Conservation (phyloP, 495 filamentous ascomycete genomes). For the Neurospora sp. region DNA sequence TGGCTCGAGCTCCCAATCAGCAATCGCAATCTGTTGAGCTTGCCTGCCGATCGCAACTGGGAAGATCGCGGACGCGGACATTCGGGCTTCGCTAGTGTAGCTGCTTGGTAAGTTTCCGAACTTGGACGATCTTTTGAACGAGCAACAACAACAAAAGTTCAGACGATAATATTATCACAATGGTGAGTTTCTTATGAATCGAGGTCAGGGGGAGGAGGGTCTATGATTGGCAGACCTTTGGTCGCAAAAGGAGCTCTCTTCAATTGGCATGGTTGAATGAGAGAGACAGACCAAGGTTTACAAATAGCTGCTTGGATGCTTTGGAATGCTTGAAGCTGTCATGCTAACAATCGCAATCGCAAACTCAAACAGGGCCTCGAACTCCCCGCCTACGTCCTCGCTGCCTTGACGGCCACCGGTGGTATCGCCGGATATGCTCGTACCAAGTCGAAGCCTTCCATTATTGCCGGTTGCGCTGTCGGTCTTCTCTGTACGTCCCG, state of each 20-base stretch:
- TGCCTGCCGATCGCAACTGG: background rate
- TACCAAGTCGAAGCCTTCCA: constrained; percentile 76
- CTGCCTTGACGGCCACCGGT: constrained; percentile 72
- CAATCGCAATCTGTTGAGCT: background rate
- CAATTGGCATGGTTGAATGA: no score
- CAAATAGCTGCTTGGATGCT: background rate
- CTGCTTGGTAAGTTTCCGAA: background rate
- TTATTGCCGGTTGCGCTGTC: constrained; percentile 73
- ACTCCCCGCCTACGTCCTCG: constrained; percentile 59
- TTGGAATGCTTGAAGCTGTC: background rate
- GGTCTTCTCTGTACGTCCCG: constrained; percentile 46
- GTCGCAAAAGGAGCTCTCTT: no score
- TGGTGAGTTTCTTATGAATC: no score
- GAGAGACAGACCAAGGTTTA: background rate
- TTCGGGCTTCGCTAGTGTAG: background rate
- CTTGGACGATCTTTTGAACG: background rate
- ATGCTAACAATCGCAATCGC: background rate
- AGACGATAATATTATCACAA: background rate
- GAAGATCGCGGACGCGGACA: background rate
- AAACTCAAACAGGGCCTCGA: constrained; percentile 19
- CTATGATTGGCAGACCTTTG: no score
- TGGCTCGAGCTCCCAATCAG: background rate
- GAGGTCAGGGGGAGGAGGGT: no score
- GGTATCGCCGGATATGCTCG: constrained; percentile 73
- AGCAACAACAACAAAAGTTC: background rate